Conservation (phyloP, 2,329 filamentous ascomycete genomes). For the Parastagonospora avenae region DNA sequence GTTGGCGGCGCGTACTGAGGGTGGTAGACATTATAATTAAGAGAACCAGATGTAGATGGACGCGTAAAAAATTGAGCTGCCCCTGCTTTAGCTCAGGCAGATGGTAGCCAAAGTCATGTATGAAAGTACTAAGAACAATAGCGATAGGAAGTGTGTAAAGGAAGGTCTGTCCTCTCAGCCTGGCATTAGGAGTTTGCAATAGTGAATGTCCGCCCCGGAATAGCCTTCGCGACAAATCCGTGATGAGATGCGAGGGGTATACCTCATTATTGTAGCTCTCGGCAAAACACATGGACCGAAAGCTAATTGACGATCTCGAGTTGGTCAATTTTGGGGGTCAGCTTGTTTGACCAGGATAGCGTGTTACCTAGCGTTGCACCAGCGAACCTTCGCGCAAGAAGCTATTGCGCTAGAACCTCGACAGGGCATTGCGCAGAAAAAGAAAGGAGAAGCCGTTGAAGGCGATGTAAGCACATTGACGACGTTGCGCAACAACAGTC, state of each 20-base stretch:
- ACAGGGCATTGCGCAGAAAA: constrained; percentile 10
- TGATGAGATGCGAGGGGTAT: constrained; percentile 20
- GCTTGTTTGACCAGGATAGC: constrained; percentile 33
- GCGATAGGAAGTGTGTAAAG: constrained; percentile 10
- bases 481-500: neutral
- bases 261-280: constrained; percentile 28
- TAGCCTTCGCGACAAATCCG: constrained; percentile 26
- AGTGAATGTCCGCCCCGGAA: constrained; percentile 19
- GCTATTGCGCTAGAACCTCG: constrained; percentile 15
- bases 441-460: constrained; percentile 2
- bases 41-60: neutral
- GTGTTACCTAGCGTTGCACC: constrained; percentile 27
- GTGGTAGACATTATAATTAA: constrained; percentile 39
- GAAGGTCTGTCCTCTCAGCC: constrained; percentile 15
- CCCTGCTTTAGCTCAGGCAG: neutral
- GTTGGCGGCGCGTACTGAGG: neutral
- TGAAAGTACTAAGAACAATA: constrained; percentile 5
- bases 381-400: constrained; percentile 24
- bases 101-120: constrained; percentile 3
- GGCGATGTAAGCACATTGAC: constrained; percentile 2
- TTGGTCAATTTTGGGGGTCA: constrained; percentile 24
- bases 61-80: neutral
- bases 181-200: constrained; percentile 6
- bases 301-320: constrained; percentile 32
- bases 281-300: constrained; percentile 18